Percentiles rank a stretch among this genome's conserved stretches.
phyloP scores from a whole-genome alignment of 441 rosid genomes.

The Viola pubescens region DNA sequence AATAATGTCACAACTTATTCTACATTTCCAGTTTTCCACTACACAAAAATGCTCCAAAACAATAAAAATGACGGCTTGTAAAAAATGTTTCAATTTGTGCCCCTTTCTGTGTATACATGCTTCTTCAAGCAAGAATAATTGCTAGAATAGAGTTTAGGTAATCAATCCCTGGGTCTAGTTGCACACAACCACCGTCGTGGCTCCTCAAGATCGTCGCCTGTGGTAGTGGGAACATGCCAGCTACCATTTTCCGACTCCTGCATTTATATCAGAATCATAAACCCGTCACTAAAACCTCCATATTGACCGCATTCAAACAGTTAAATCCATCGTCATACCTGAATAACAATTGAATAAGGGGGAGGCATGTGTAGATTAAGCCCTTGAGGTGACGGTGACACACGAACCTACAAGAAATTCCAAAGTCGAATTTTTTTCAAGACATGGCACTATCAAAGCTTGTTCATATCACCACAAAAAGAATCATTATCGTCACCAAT shows the following conservation, averaged over 20 bases:
- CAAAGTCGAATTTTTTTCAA: not conserved
- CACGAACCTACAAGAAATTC: constrained; percentile 49
- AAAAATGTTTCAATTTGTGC: no score
- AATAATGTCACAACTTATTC: no score
- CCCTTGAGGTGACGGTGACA: constrained; percentile 41
- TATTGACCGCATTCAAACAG: not conserved
- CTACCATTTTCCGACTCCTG: constrained; percentile 85
- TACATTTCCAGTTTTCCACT: no score
- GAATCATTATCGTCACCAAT: no score
- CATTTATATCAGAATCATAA: constrained; percentile 10
- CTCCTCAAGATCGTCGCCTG: constrained; percentile 52
- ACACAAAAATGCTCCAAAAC: no score
- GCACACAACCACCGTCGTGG: constrained; percentile 82
- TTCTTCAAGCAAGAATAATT: not conserved
- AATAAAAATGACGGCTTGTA: no score
- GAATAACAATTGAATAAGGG: constrained; percentile 82
- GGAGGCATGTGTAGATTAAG: constrained; percentile 71
- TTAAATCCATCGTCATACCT: constrained; percentile 35
- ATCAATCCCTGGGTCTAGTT: constrained; percentile 27
- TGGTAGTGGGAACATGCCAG: constrained; percentile 74
- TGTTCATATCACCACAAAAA: no score
- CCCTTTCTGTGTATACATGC: not conserved
- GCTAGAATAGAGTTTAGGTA: not conserved
- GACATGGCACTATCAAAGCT: not conserved
- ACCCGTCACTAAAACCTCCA: not conserved